Evolutionary conservation across 2,329 filamentous ascomycete genomes (phyloP).

Genomic region (Hortaea sp.): DNA sequence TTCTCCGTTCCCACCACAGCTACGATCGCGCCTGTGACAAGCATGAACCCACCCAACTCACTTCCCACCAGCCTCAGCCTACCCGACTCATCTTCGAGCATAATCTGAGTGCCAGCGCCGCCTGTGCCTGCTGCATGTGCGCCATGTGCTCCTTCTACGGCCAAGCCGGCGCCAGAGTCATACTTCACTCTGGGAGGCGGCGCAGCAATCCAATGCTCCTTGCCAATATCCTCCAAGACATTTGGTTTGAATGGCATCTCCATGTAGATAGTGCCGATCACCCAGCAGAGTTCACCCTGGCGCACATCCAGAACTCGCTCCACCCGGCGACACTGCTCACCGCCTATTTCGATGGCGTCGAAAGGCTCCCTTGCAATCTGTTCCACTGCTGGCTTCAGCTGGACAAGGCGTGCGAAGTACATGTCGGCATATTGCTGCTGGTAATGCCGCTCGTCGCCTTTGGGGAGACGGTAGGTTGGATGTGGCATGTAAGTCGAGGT

Average conservation of each 20-base stretch:
- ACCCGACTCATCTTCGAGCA: slow-evolving; percentile 93
- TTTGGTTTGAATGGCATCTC: slow-evolving; percentile 94
- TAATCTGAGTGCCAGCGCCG: slow-evolving; percentile 42
- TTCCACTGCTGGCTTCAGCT: slow-evolving; percentile 77
- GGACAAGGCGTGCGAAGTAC: slow-evolving; percentile 85
- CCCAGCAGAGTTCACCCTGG: slow-evolving; percentile 92
- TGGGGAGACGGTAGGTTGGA: slow-evolving; percentile 62
- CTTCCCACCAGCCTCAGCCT: slow-evolving; percentile 70
- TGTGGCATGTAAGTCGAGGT: slow-evolving; percentile 62
- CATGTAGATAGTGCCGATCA: slow-evolving; percentile 91
- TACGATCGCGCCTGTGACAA: slow-evolving; percentile 88
- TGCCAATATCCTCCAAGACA: slow-evolving; percentile 87
- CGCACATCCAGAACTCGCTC: slow-evolving; percentile 90
- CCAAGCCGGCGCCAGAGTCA: background rate
- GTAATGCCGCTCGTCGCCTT: slow-evolving; percentile 57
- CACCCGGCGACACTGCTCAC: slow-evolving; percentile 63
- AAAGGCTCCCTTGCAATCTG: slow-evolving; percentile 64
- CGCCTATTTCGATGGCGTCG: slow-evolving; percentile 65
- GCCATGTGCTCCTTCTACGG: slow-evolving; percentile 4
- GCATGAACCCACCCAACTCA: slow-evolving; percentile 53
- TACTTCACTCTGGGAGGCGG: slow-evolving; percentile 62
- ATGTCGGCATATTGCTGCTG: slow-evolving; percentile 95
- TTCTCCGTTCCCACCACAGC: slow-evolving; percentile 95
- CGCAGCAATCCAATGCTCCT: slow-evolving; percentile 87
- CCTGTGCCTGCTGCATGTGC: slow-evolving; percentile 7